Evolutionary conservation across 768 basidiomycete species (phyloP).

Genomic region (Xerocomus potaroensis): DNA sequence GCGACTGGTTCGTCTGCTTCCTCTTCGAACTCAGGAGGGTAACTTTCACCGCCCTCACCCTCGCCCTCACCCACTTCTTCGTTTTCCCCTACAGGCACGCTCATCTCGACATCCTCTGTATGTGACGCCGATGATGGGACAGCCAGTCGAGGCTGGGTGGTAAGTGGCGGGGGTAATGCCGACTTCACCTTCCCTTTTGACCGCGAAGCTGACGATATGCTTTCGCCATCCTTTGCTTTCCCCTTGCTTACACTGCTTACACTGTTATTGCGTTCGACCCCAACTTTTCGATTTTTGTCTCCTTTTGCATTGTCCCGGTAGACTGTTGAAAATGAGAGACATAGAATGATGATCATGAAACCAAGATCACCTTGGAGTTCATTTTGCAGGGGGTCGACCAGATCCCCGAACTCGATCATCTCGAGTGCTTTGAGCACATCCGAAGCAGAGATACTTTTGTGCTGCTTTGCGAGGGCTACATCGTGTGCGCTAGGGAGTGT

Average conservation of each 20-base stretch:
- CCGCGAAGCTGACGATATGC: conserved; percentile 26
- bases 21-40: conserved; percentile 23
- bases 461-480: conserved; percentile 76
- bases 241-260: conserved; percentile 24
- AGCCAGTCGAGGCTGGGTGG: conserved; percentile 26
- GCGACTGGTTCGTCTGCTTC: conserved; percentile 22
- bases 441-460: conserved; percentile 84
- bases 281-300: conserved; percentile 45
- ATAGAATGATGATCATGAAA: neutral
- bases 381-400: conserved; percentile 55
- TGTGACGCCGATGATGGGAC: conserved; percentile 27
- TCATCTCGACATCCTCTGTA: conserved; percentile 23
- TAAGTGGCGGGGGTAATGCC: conserved; percentile 24
- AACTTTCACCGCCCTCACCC: conserved; percentile 26
- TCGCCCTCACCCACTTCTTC: conserved; percentile 33
- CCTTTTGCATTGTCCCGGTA: conserved; percentile 62
- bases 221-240: conserved; percentile 32
- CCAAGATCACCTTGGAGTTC: conserved; percentile 57
- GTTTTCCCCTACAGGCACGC: conserved; percentile 22
- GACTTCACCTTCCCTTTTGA: conserved; percentile 31
- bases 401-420: conserved; percentile 68
- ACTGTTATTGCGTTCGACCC: conserved; percentile 22
- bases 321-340: conserved; percentile 35
- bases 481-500: conserved; percentile 68
- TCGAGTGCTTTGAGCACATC: conserved; percentile 89